Conservation (phyloP, 306 rosid species). For the Lupinus albus region DNA sequence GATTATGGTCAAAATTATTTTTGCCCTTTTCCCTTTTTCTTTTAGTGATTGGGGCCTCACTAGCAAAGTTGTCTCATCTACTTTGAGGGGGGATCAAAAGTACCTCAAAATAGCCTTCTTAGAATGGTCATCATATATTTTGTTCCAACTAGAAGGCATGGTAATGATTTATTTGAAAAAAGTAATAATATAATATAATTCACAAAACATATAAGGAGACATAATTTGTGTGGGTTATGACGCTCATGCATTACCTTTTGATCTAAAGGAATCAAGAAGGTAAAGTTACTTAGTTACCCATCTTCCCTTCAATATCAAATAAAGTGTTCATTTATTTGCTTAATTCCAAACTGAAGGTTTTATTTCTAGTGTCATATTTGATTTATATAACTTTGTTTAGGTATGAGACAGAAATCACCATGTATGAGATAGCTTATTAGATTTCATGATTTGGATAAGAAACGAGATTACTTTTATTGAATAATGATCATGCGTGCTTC, state of each 20-base stretch:
- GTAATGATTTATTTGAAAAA: slow-evolving; percentile 53
- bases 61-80: slow-evolving; percentile 77
- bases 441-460: no score
- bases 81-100: slow-evolving; percentile 66
- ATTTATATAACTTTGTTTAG: not conserved
- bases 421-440: no score
- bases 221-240: slow-evolving; percentile 41
- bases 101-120: slow-evolving; percentile 55
- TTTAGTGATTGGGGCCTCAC: slow-evolving; percentile 68
- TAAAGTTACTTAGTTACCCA: slow-evolving; percentile 24
- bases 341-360: not conserved
- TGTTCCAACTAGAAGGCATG: slow-evolving; percentile 47
- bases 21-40: slow-evolving; percentile 49
- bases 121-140: slow-evolving; percentile 55
- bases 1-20: slow-evolving; percentile 73
- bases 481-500: no score
- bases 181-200: slow-evolving; percentile 34
- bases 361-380: not conserved
- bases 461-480: no score
- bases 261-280: slow-evolving; percentile 41
- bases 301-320: not conserved
- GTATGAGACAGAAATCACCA: no score
- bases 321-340: not conserved
- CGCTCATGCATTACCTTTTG: slow-evolving; percentile 43
- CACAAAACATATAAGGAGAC: slow-evolving; percentile 35